These are phyloP conservation scores for Apophysomyces elegans DNA, from an alignment of 371 early-diverging fungal genomes.

Conservation along the genomic window DNA sequence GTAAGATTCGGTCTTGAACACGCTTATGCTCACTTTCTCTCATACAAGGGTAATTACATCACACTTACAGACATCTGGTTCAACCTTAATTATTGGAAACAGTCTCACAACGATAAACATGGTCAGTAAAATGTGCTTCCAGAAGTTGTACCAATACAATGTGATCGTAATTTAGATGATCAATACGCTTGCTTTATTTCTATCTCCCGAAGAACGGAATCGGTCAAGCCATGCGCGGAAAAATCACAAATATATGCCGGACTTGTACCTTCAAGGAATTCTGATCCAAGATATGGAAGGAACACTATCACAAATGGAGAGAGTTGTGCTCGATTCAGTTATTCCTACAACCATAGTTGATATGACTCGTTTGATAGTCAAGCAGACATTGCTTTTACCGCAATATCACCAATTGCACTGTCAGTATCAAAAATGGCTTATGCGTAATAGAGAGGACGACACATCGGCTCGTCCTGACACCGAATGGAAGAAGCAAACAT, in stretches of 20 bases:
- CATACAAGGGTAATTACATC: constrained; percentile 56
- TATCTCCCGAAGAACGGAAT: constrained; percentile 56
- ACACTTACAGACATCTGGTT: constrained; percentile 60
- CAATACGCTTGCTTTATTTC: constrained; percentile 59
- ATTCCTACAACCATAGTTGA: constrained; percentile 63
- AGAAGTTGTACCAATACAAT: neutral
- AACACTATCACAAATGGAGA: constrained; percentile 33
- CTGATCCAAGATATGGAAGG: constrained; percentile 47
- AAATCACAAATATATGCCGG: constrained; percentile 59
- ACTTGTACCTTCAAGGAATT: constrained; percentile 61
- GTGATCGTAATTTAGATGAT: constrained; percentile 44
- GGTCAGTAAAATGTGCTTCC: constrained; percentile 28
- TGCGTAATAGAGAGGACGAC: constrained; percentile 36
- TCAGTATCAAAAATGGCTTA: constrained; percentile 35
- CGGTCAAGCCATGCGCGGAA: constrained; percentile 66
- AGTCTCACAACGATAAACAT: constrained; percentile 63
- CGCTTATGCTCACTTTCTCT: neutral
- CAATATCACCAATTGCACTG: constrained; percentile 38
- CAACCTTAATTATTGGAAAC: constrained; percentile 57
- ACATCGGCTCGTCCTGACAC: constrained; percentile 7
- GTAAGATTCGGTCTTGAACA: neutral
- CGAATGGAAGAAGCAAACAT: constrained; percentile 40
- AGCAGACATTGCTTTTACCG: constrained; percentile 57
- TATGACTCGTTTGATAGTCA: constrained; percentile 49
- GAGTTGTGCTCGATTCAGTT: constrained; percentile 54